These are phyloP conservation scores for Hanseniaspora hatyaiensis DNA, from an alignment of 805 yeast species.

Conservation along the genomic window DNA sequence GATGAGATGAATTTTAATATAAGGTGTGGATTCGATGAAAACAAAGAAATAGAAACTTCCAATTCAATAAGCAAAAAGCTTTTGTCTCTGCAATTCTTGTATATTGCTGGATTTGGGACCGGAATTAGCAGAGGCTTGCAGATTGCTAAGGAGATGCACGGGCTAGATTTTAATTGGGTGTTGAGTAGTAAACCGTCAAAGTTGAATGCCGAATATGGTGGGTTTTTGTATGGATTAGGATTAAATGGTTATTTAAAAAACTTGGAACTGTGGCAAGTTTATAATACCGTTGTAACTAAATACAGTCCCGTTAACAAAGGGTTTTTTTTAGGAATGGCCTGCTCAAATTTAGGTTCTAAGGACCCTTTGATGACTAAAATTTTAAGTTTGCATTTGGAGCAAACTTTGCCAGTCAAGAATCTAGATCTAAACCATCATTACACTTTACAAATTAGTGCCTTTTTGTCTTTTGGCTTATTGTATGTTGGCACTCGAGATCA, in stretches of 20 bases:
- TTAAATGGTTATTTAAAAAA: slow-evolving; percentile 73
- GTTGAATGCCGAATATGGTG: slow-evolving; percentile 78
- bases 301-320: slow-evolving; percentile 78
- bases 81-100: slow-evolving; percentile 6
- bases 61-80: background rate
- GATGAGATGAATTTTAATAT: background rate
- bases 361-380: slow-evolving; percentile 82
- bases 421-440: slow-evolving; percentile 66
- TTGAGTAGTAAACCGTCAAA: slow-evolving; percentile 67
- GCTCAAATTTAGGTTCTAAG: slow-evolving; percentile 72
- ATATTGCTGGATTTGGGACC: slow-evolving; percentile 2
- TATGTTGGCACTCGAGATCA: slow-evolving; percentile 70
- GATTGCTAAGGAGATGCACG: slow-evolving; percentile 19
- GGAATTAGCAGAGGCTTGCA: slow-evolving; percentile 1
- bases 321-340: slow-evolving; percentile 80
- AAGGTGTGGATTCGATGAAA: slow-evolving; percentile 2
- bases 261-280: slow-evolving; percentile 92
- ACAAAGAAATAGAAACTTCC: background rate
- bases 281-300: slow-evolving; percentile 83
- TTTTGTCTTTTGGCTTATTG: slow-evolving; percentile 78
- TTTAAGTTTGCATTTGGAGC: slow-evolving; percentile 83
- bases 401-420: slow-evolving; percentile 77
- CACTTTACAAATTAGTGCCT: slow-evolving; percentile 81
- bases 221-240: slow-evolving; percentile 85
- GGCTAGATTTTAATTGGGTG: slow-evolving; percentile 66